Percentiles rank a stretch among this genome's conserved stretches.
These are phyloP conservation scores for Entomortierella parvispora DNA, from an alignment of 192 early-diverging fungal species.

Conservation along the genomic window DNA sequence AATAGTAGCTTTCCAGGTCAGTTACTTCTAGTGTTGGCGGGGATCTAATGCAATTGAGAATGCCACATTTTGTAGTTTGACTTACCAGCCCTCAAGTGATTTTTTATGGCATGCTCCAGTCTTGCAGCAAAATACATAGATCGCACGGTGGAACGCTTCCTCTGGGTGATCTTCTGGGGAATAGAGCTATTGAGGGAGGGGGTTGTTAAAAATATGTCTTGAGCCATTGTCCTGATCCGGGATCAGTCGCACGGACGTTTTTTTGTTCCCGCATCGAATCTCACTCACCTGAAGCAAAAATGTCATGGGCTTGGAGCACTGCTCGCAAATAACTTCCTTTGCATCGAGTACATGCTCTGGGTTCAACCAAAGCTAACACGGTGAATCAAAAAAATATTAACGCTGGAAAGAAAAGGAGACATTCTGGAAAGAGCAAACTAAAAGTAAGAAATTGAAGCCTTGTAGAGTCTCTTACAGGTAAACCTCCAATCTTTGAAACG, in stretches of 20 bases:
- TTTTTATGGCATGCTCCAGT: constrained; percentile 82
- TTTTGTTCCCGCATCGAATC: not conserved
- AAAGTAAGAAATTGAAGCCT: constrained; percentile 7
- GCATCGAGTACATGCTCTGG: constrained; percentile 69
- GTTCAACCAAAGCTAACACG: constrained; percentile 87
- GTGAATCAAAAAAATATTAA: not conserved
- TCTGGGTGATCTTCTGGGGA: constrained; percentile 89
- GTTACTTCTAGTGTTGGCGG: too few species aligned
- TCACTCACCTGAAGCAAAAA: constrained; percentile 81
- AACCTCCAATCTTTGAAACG: constrained; percentile 90
- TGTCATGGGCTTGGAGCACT: constrained; percentile 79
- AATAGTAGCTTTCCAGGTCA: too few species aligned
- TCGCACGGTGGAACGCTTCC: constrained; percentile 89
- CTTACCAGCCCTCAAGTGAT: constrained; percentile 63
- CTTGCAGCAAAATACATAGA: constrained; percentile 95
- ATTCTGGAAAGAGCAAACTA: not conserved
- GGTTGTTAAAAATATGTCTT: not conserved
- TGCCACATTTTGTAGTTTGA: too few species aligned
- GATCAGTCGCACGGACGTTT: too few species aligned
- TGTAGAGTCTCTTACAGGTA: constrained; percentile 64
- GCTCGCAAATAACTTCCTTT: constrained; percentile 72
- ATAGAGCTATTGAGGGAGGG: constrained; percentile 70
- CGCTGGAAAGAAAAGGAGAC: too few species aligned
- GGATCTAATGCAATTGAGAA: too few species aligned
- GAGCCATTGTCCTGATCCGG: not conserved